Percentiles rank a stretch among this genome's conserved stretches.
Conservation (phyloP, 179 eudicot species). For the Camellia oleifera region DNA sequence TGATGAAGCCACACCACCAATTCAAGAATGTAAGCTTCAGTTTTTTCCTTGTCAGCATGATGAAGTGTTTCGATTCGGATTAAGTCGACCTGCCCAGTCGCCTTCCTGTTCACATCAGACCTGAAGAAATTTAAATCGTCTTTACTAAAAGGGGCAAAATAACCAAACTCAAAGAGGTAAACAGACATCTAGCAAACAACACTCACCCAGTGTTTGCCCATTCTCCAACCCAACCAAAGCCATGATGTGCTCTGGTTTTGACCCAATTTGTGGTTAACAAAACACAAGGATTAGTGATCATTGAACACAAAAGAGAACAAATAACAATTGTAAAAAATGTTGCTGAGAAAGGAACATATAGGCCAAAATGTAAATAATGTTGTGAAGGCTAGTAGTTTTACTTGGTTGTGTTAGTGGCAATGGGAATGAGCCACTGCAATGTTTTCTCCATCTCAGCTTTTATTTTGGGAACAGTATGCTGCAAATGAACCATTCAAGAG, state of each 20-base stretch:
- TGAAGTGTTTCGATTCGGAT: slow-evolving; percentile 83
- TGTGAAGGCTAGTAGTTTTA: slow-evolving; percentile 31
- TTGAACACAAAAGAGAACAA: slow-evolving; percentile 7
- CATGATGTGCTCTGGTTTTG: slow-evolving; percentile 89
- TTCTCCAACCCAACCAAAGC: slow-evolving; percentile 99
- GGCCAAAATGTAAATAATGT: too few species aligned
- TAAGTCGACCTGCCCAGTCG: slow-evolving; percentile 65
- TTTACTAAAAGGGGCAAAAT: background rate
- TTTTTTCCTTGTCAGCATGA: slow-evolving; percentile 89
- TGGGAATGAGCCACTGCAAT: slow-evolving; percentile 91
- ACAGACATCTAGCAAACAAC: background rate
- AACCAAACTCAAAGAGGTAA: background rate
- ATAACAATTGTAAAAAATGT: background rate
- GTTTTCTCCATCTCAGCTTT: slow-evolving; percentile 99
- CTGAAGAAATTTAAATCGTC: slow-evolving; percentile 27
- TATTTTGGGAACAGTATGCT: slow-evolving; percentile 79
- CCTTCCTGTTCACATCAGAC: slow-evolving; percentile 61
- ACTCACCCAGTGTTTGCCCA: slow-evolving; percentile 97
- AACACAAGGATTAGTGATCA: slow-evolving; percentile 21
- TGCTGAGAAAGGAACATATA: too few species aligned
- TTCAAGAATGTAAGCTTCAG: slow-evolving; percentile 81
- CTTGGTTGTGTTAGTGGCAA: slow-evolving; percentile 95
- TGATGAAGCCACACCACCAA: slow-evolving; percentile 91
- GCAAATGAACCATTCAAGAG: slow-evolving; percentile 27
- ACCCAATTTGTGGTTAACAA: slow-evolving; percentile 10